Base-by-base conservation (phyloP, 495 filamentous ascomycete genomes). In the Podospora pseudocomata region DNA sequence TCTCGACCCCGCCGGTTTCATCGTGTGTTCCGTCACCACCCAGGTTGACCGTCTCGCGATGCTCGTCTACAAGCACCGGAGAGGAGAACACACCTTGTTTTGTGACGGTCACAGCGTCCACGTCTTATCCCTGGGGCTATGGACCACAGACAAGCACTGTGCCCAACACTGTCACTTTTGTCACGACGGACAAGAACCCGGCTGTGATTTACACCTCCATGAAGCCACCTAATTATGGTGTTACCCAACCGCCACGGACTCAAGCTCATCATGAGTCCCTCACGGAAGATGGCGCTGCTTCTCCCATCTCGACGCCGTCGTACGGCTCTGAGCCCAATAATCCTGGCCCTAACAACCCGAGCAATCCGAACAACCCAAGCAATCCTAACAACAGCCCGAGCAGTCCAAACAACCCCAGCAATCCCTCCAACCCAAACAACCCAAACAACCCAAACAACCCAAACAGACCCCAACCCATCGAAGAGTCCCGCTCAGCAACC, bases 131-230 rank as follows among this genome's bases (percentile, higher is more conserved):
- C 39, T 73, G n/a, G 26, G 19, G n/a, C 11, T 77, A 67, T 19
- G 71, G 73, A 23, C 11, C 65, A 1, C 65, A 72, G 57, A 70
- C 64, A 9, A 62, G 30, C 55, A 28, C 61, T 23, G n/a, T 32
- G n/a, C 63, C 63, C 2, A 65, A 63, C 1, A 34, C 77, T 9
- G 65, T 84, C 54, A 78, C 72, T 15, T 74, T 82, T 54, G 61
- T 80, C 56, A 82, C 81, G 15, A 84, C 82, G 11, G 82, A 83
- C 62, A 84, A 83, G 67, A 84, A 84, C 58, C 82, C 82, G 1
- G 79, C 79, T 39, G 80, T 84, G 39, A 74, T 83, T 9, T 83
- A 75, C 66, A 70, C 80, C 9, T 74, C 74, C 20, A 73, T 79
- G 54, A 34, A 72, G 7, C 76, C 79, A 7, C 82, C 82, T 0